phyloP scores from a whole-genome alignment of 352 stramenopile genomes.

The Aphanomyces cochlioides region DNA sequence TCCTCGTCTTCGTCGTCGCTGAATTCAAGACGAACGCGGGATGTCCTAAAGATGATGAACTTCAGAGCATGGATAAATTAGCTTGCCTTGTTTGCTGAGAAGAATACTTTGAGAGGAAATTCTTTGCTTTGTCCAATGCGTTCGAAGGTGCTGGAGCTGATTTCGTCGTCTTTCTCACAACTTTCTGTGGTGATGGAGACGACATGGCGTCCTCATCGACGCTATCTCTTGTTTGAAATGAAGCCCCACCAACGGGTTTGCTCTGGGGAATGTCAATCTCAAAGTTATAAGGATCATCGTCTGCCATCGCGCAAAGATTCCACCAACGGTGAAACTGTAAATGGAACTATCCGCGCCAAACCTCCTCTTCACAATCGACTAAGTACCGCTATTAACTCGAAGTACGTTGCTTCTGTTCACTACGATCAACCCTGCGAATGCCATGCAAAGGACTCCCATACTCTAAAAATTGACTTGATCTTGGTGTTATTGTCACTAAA shows the following conservation, averaged over 20 bases:
- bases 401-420: too few relatives aligned
- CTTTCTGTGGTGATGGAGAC: slow-evolving; percentile 4
- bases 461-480: too few relatives aligned
- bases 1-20: slow-evolving; percentile 51
- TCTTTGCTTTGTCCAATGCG: slow-evolving; percentile 67
- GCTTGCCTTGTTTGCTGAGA: slow-evolving; percentile 31
- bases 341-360: too few relatives aligned
- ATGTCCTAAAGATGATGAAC: background rate
- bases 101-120: slow-evolving; percentile 70
- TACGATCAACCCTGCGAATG: too few relatives aligned
- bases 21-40: slow-evolving; percentile 41
- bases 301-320: slow-evolving; percentile 17
- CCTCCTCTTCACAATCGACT: background rate
- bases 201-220: slow-evolving; percentile 31
- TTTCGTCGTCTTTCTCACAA: background rate
- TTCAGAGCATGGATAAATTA: background rate
- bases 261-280: slow-evolving; percentile 46
- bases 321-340: background rate
- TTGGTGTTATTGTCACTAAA: too few relatives aligned
- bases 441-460: too few relatives aligned
- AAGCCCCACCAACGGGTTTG: background rate
- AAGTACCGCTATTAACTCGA: too few relatives aligned
- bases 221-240: slow-evolving; percentile 48
- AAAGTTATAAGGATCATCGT: slow-evolving; percentile 47
- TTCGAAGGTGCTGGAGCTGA: slow-evolving; percentile 27